These are phyloP conservation scores for Hibiscus mutabilis DNA, from an alignment of 345 rosid genomes.

Conservation along the genomic window DNA sequence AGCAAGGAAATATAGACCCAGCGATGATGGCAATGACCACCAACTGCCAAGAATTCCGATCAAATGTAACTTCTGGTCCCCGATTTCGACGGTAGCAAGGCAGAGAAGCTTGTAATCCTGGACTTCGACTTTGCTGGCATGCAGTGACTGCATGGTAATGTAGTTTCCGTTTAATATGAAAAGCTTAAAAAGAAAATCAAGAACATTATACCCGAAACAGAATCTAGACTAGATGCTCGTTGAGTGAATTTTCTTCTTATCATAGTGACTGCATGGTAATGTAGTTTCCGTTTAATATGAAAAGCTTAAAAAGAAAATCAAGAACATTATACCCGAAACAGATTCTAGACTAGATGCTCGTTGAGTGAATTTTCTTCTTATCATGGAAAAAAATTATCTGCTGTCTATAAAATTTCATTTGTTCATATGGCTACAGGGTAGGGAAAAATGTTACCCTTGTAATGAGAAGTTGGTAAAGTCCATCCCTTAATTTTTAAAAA, in stretches of 20 bases:
- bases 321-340: neutral
- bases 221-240: neutral
- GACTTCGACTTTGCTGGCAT: constrained; percentile 50
- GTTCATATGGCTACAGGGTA: neutral
- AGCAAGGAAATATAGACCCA: constrained; percentile 10
- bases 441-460: neutral
- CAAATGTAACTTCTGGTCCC: constrained; percentile 29
- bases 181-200: neutral
- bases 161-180: constrained; percentile 1
- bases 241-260: neutral
- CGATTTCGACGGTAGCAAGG: constrained; percentile 43
- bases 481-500: neutral
- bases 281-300: constrained; percentile 1
- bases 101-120: constrained; percentile 45
- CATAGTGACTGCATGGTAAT: constrained; percentile 29
- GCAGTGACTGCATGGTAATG: constrained; percentile 29
- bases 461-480: neutral
- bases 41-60: constrained; percentile 55
- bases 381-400: neutral
- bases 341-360: neutral
- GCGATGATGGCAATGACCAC: constrained; percentile 40
- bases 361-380: neutral
- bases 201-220: neutral
- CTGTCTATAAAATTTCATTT: neutral
- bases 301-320: neutral